phyloP scores from a whole-genome alignment of 371 early-diverging fungal species.

The Mucor mucedo region DNA sequence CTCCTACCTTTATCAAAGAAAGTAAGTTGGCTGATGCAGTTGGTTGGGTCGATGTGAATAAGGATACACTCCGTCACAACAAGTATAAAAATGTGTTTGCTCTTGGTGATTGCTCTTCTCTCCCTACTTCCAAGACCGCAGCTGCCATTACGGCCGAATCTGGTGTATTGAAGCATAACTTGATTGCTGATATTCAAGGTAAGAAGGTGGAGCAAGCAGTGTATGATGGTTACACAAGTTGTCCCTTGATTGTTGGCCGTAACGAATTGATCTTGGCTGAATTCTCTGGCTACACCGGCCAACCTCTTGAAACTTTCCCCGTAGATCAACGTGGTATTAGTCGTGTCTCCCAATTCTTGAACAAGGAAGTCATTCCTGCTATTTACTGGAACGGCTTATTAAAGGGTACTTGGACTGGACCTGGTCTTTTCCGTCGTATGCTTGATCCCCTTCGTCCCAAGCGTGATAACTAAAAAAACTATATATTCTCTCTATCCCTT shows the following conservation, averaged over 20 bases:
- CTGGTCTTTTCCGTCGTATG: constrained; percentile 62
- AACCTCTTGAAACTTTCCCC: constrained; percentile 86
- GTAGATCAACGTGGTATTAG: constrained; percentile 80
- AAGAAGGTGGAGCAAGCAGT: constrained; percentile 50
- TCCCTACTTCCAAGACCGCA: constrained; percentile 93
- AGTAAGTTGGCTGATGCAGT: constrained; percentile 75
- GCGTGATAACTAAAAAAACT: constrained; percentile 14
- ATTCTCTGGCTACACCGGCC: constrained; percentile 83
- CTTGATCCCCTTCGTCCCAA: constrained; percentile 50
- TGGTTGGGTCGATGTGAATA: constrained; percentile 86
- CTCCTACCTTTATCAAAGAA: constrained; percentile 79
- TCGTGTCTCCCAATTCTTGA: constrained; percentile 68
- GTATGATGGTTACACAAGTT: constrained; percentile 88
- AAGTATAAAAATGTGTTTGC: constrained; percentile 82
- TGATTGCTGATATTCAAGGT: constrained; percentile 70
- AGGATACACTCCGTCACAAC: constrained; percentile 79
- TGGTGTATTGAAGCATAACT: constrained; percentile 75
- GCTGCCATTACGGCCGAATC: constrained; percentile 88
- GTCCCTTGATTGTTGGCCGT: constrained; percentile 78
- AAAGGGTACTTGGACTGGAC: constrained; percentile 83
- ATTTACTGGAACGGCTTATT: constrained; percentile 82
- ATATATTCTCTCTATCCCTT: not conserved
- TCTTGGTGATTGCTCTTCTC: constrained; percentile 82
- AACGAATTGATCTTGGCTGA: constrained; percentile 86
- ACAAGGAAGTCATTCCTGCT: constrained; percentile 76